These are phyloP conservation scores for Periconia digitata DNA, from an alignment of 2,329 filamentous ascomycete genomes.

Conservation along the genomic window DNA sequence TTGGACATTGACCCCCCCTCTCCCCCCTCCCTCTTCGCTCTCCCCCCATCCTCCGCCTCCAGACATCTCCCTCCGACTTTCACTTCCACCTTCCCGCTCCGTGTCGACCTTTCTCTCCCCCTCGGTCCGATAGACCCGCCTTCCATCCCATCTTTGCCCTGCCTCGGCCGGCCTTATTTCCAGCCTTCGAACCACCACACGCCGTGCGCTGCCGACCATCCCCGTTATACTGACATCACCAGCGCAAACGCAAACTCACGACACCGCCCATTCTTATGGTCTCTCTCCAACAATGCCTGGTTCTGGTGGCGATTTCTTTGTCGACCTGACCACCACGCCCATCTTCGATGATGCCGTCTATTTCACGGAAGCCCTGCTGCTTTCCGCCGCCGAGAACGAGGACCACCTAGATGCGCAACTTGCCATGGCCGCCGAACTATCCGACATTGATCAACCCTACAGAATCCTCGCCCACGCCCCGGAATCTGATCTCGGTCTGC, in stretches of 20 bases:
- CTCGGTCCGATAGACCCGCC: neutral
- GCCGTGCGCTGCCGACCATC: neutral
- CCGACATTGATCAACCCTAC: constrained; percentile 38
- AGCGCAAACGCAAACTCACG: neutral
- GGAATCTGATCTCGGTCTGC: constrained; percentile 5
- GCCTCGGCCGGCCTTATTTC: neutral
- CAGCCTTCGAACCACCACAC: neutral
- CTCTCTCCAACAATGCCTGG: constrained; percentile 36
- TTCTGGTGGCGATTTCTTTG: constrained; percentile 22
- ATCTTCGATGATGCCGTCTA: constrained; percentile 41
- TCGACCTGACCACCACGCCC: constrained; percentile 28
- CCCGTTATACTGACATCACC: constrained; percentile 1
- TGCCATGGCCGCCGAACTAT: constrained; percentile 27
- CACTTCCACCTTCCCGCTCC: neutral
- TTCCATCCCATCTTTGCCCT: neutral
- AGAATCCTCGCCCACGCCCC: constrained; percentile 20
- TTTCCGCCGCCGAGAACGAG: constrained; percentile 29
- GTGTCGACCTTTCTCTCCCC: neutral
- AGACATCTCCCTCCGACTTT: neutral
- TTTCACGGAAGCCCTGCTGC: constrained; percentile 30
- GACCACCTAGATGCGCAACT: constrained; percentile 35
- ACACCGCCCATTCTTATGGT: constrained; percentile 26
- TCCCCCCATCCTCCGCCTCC: neutral
- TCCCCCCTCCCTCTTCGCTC: neutral
- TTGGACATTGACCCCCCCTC: too few species aligned